Evolutionary conservation across 2,329 filamentous ascomycete species (phyloP), one percentile per base, ranked within the genome.

Genomic region (Exophiala lecanii-corni): DNA sequence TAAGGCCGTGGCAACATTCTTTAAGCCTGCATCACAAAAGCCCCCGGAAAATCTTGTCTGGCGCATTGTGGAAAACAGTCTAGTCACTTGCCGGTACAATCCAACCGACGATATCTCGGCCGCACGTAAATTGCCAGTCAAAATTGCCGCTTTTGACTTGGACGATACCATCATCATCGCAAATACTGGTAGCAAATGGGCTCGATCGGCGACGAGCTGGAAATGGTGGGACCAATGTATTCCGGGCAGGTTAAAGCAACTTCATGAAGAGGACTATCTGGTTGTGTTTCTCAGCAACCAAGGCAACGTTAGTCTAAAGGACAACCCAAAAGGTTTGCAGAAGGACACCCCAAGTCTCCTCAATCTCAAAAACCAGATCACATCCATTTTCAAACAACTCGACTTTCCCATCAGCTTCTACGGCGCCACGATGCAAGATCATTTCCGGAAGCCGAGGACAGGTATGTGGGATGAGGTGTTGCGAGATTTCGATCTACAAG

Each of bases 281-380:
- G 66, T 97, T 9, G 76, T 87, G 13, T 78, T 97, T 36, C 67
- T 98, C 37, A 94, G 86, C 50, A 98, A 98, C 62, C 92, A 98
- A 64, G 89, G 75, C 37, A 88, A 85, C 10, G 73, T 98, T 33
- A 84, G 77, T 12, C 69, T 97, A 2, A 84, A 84, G 50, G 75
- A 78, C 13, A 79, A 87, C 40, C 68, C 81, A n/a, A 92, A 89
- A 57, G 70, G 72, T 2, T 76, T 84, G 4, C 86, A 84, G 54
- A 69, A 67, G 20, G 75, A 81, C 56, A 80, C 80, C 46, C 82
- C 82, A 45, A 82, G 84, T 50, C 71, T 92, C 2, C 63, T 71
- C 4, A 82, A 81, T n/a, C 95, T 94, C 70, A 97, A 96, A 62
- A 72, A 80, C 41, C 94, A 94, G 58, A 79, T 83, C 49, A 72